phyloP scores from a whole-genome alignment of 202 grass and related monocot species.

The Panicum hallii region DNA sequence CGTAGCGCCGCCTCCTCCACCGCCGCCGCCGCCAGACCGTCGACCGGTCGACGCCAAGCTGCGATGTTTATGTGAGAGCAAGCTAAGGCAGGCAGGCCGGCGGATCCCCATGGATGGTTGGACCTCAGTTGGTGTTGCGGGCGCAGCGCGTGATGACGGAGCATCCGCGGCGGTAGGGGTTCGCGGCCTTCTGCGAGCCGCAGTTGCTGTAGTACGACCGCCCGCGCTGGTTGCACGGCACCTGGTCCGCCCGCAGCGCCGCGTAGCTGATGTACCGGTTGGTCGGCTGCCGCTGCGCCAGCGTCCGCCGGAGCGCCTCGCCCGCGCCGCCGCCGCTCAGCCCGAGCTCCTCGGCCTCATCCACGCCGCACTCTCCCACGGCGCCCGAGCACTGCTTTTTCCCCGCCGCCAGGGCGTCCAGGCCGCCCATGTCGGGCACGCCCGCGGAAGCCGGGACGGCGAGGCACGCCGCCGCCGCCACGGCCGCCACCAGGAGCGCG shows the following conservation, averaged over 20 bases:
- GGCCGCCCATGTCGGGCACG: background rate
- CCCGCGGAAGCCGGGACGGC: constrained; percentile 42
- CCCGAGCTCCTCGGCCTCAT: constrained; percentile 55
- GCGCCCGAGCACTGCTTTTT: constrained; percentile 42
- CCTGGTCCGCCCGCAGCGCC: constrained; percentile 63
- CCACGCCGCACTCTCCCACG: constrained; percentile 60
- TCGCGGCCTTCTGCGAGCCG: constrained; percentile 44
- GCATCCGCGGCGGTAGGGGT: constrained; percentile 84
- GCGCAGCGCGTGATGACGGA: constrained; percentile 82
- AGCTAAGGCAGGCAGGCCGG: background rate
- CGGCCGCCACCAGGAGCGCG: constrained; percentile 44
- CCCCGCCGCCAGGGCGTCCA: constrained; percentile 18
- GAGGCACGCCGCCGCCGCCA: constrained; percentile 31
- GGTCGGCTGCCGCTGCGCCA: constrained; percentile 42
- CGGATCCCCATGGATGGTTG: background rate
- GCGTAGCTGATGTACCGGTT: constrained; percentile 79
- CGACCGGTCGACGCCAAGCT: too few relatives aligned
- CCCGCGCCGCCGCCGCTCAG: background rate
- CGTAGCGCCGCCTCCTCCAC: background rate
- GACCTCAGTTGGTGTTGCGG: constrained; percentile 53
- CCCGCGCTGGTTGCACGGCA: constrained; percentile 79
- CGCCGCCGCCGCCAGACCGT: too few relatives aligned
- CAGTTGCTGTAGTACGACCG: constrained; percentile 85
- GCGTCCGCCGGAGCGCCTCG: constrained; percentile 53
- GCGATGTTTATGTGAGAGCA: background rate